Conservation (phyloP, 1,284 basidiomycete species). For the Inonotus obliquus region DNA sequence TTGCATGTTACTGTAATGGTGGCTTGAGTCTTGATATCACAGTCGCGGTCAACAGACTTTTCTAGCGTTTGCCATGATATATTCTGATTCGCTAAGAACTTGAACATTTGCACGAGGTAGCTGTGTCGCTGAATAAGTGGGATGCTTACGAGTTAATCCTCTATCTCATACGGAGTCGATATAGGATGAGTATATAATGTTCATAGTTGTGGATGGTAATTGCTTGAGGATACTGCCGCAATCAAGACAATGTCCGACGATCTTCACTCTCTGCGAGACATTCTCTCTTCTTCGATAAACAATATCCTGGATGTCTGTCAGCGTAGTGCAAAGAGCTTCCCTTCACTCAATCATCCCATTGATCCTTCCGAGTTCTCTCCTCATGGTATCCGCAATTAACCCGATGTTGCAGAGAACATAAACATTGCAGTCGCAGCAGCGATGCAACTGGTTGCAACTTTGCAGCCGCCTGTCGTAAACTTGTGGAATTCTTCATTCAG, state of each 20-base stretch:
- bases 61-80: too few relatives aligned
- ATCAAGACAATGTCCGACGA: conserved; percentile 4
- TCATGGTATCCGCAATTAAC: conserved; percentile 18
- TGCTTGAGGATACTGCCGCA: not conserved
- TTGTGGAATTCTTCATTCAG: conserved; percentile 3
- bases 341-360: conserved; percentile 2
- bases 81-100: too few relatives aligned
- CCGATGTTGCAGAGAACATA: conserved; percentile 29
- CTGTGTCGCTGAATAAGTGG: too few relatives aligned
- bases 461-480: conserved; percentile 27
- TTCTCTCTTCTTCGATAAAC: conserved; percentile 10
- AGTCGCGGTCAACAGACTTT: too few relatives aligned
- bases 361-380: conserved; percentile 12
- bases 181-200: too few relatives aligned
- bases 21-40: too few relatives aligned
- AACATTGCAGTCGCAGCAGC: conserved; percentile 34
- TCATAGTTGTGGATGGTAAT: too few relatives aligned
- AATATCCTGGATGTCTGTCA: conserved; percentile 9
- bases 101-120: too few relatives aligned
- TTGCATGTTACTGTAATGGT: too few relatives aligned
- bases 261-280: conserved; percentile 9
- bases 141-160: too few relatives aligned
- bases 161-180: too few relatives aligned
- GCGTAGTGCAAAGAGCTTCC: conserved; percentile 1
- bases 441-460: conserved; percentile 32